Conservation (phyloP, 441 rosid species). For the Adansonia rubrostipa region DNA sequence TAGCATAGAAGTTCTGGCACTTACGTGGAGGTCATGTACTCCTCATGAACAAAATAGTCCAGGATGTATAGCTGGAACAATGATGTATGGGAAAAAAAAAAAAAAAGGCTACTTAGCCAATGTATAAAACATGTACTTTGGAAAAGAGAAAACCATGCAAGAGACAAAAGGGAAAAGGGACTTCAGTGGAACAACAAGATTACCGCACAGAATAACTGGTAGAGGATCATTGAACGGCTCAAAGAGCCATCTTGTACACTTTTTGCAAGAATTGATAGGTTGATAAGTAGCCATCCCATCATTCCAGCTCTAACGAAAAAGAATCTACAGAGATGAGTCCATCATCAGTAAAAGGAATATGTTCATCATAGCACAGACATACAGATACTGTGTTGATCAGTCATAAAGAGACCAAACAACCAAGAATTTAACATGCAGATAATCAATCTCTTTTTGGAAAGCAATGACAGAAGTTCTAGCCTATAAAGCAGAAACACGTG, state of each 20-base stretch:
- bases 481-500: background rate
- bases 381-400: background rate
- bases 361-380: constrained; percentile 10
- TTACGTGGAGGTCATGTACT: constrained; percentile 95
- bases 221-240: constrained; percentile 76
- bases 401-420: constrained; percentile 3
- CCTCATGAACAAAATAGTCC: constrained; percentile 71
- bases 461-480: background rate
- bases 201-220: constrained; percentile 81
- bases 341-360: constrained; percentile 24
- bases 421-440: background rate
- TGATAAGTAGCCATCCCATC: constrained; percentile 97
- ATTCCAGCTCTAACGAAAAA: constrained; percentile 97
- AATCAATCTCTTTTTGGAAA: background rate
- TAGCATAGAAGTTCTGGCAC: constrained; percentile 33
- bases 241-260: constrained; percentile 57
- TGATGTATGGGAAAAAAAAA: background rate
- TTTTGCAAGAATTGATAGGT: constrained; percentile 75
- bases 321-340: constrained; percentile 55
- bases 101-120: constrained; percentile 29
- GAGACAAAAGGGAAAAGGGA: constrained; percentile 14
- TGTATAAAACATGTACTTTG: background rate
- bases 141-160: too few species aligned
- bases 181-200: constrained; percentile 33
- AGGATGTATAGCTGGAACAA: constrained; percentile 70